phyloP scores from a whole-genome alignment of 2,329 filamentous ascomycete species.

The Paecilomyces fulvus region DNA sequence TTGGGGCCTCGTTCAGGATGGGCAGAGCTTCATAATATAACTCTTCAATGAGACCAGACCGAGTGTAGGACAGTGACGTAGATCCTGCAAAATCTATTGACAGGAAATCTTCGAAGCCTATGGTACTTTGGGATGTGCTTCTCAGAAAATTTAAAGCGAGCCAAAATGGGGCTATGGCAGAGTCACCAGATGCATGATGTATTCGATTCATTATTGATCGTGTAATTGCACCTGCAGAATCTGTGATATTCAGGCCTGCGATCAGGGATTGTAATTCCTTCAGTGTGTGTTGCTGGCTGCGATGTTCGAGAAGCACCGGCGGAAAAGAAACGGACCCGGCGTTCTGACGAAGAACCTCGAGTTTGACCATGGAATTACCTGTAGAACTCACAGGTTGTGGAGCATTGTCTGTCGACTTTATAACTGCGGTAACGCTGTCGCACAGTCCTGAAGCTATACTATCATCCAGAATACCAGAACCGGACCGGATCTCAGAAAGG shows the following conservation, averaged over 20 bases:
- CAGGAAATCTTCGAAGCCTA: slow-evolving; percentile 61
- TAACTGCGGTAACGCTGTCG: slow-evolving; percentile 57
- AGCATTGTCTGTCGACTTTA: slow-evolving; percentile 26
- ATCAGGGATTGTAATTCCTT: slow-evolving; percentile 52
- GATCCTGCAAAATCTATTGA: slow-evolving; percentile 36
- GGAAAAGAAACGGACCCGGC: slow-evolving; percentile 39
- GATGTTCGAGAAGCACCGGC: slow-evolving; percentile 54
- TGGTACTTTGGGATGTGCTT: slow-evolving; percentile 43
- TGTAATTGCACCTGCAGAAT: slow-evolving; percentile 44
- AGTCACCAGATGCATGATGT: slow-evolving; percentile 49
- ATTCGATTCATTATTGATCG: slow-evolving; percentile 57
- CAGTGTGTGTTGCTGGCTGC: slow-evolving; percentile 60
- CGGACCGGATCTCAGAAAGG: slow-evolving; percentile 54
- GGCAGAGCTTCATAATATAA: slow-evolving; percentile 36
- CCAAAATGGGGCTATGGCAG: slow-evolving; percentile 68
- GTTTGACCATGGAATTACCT: slow-evolving; percentile 12
- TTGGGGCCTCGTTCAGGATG: slow-evolving; percentile 29
- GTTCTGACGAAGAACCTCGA: slow-evolving; percentile 18
- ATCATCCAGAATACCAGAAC: slow-evolving; percentile 59
- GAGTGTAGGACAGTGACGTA: slow-evolving; percentile 14
- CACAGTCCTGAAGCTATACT: slow-evolving; percentile 60
- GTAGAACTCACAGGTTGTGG: slow-evolving; percentile 20
- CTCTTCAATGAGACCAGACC: slow-evolving; percentile 34
- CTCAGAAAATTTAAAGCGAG: slow-evolving; percentile 65
- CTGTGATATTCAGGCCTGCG: slow-evolving; percentile 45